Evolutionary conservation across 2,329 filamentous ascomycete species (phyloP).

Genomic region (Ophiostoma quercus): DNA sequence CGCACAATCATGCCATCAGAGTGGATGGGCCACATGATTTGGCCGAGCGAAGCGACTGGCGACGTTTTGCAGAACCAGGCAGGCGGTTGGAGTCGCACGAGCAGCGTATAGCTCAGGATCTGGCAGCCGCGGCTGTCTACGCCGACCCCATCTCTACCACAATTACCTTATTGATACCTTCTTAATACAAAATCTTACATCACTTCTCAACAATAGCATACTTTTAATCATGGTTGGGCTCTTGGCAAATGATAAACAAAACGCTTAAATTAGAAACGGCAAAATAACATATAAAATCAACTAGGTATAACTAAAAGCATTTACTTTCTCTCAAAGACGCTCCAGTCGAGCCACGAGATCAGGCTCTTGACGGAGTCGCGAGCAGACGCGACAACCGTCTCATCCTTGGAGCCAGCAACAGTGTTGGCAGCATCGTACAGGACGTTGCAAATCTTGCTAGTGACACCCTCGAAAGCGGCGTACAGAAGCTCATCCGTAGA

Average conservation of each 20-base stretch:
- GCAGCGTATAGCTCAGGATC: neutral
- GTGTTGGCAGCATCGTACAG: slow-evolving; percentile 18
- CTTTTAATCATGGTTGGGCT: neutral
- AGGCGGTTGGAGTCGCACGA: neutral
- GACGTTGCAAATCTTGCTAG: slow-evolving; percentile 17
- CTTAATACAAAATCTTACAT: too few species aligned
- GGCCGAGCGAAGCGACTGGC: slow-evolving; percentile 22
- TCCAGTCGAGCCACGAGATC: slow-evolving; percentile 23
- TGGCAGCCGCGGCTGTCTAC: too few species aligned
- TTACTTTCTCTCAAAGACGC: slow-evolving; percentile 21
- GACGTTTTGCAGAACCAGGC: neutral
- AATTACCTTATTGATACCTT: too few species aligned
- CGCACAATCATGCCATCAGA: slow-evolving; percentile 26
- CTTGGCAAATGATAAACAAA: neutral
- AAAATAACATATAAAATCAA: neutral
- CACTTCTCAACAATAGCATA: neutral
- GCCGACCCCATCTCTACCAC: too few species aligned
- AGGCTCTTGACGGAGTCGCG: slow-evolving; percentile 19
- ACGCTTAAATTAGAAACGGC: neutral
- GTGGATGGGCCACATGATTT: slow-evolving; percentile 30
- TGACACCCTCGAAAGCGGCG: slow-evolving; percentile 22
- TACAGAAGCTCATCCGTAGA: slow-evolving; percentile 18
- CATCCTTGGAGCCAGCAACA: neutral
- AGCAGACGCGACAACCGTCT: neutral
- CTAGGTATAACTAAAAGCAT: neutral